Evolutionary conservation across 352 stramenopile species (phyloP), one percentile per base, ranked within the genome.

Genomic region (Pythium scleroteichum): DNA sequence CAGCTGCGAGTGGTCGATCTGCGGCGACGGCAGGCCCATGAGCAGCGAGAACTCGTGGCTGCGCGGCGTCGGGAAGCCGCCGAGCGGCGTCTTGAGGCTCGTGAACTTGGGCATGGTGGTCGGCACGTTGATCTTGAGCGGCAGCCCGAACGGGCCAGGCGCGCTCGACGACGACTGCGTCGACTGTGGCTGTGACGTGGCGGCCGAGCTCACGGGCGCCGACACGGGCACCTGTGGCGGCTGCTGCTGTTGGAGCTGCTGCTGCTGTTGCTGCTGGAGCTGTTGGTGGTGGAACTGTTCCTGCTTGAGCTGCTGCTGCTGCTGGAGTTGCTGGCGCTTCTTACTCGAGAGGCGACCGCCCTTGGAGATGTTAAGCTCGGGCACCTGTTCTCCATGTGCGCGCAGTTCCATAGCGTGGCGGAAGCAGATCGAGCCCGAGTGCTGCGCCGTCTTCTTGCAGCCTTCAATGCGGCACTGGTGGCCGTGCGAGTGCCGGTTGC

Each of bases 401-500:
- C 81, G 78, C 26, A 90, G 64, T 59, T 90, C 81, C 81, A 90
- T 90, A 19, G 81, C 81, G 58, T 90, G 81, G 35, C 81, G 75
- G 46, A 90, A 90, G 52, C 81, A 90, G 41, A 90, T 90, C 24
- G 75, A 85, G 22, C 81, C 79, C 20, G 79, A 88, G 55, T 90
- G 81, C 62, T 93, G 84, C 42, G 84, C 84, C 16, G 83, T 91
- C 69, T 91, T 90, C 61, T 86, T 87, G 68, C 83, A 93, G 6
- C 80, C 82, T 3, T 90, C 83, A 8, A 93, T 78, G 40, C 79
- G 80, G 64, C 83, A 90, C 56, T 88, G 75, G 58, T 90, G 78
- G 44, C 72, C 78, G 40, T 89, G 79, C 38, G 80, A 87, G 71
- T 92, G 83, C 47, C 82, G 78, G 64, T 88, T 89, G 61, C 83